These are phyloP conservation scores for Zasmidium cellare DNA, from an alignment of 2,329 filamentous ascomycete species.

Conservation along the genomic window DNA sequence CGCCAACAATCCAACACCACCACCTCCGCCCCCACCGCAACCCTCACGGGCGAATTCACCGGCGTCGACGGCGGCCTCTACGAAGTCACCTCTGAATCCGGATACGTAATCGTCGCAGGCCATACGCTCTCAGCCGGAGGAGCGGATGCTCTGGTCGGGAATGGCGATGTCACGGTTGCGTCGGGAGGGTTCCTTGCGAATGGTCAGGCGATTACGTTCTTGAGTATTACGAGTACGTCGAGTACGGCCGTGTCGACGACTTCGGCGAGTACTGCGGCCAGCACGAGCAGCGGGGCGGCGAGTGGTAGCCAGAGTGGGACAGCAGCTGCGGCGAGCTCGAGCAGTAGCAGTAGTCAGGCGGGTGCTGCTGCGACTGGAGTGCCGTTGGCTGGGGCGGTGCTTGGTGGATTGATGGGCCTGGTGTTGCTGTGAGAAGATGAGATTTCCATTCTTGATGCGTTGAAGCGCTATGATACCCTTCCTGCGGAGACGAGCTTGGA, in stretches of 20 bases:
- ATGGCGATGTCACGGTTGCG: constrained; percentile 12
- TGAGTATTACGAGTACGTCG: constrained; percentile 1
- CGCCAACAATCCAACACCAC: constrained; percentile 7
- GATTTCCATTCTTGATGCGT: background rate
- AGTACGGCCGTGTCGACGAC: constrained; percentile 2
- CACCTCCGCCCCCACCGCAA: background rate
- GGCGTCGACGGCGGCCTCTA: constrained; percentile 18
- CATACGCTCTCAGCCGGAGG: constrained; percentile 21
- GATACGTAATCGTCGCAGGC: constrained; percentile 17
- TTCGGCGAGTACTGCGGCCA: constrained; percentile 1
- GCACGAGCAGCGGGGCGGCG: background rate
- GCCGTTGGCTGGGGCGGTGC: constrained; percentile 7
- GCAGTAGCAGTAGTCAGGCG: background rate
- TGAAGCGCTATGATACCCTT: constrained; percentile 14
- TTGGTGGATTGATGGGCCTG: constrained; percentile 15
- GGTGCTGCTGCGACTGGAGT: constrained; percentile 6
- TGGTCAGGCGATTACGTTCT: constrained; percentile 9
- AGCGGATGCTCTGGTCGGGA: constrained; percentile 15
- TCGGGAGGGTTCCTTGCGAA: constrained; percentile 9
- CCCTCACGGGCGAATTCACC: constrained; percentile 19
- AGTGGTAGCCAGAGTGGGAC: background rate
- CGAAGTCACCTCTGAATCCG: constrained; percentile 16
- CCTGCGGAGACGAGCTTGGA: constrained; percentile 7
- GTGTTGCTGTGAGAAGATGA: constrained; percentile 14
- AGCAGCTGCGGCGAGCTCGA: constrained; percentile 6